phyloP scores from a whole-genome alignment of 2,329 filamentous ascomycete species.

The Fusarium vanettenii region DNA sequence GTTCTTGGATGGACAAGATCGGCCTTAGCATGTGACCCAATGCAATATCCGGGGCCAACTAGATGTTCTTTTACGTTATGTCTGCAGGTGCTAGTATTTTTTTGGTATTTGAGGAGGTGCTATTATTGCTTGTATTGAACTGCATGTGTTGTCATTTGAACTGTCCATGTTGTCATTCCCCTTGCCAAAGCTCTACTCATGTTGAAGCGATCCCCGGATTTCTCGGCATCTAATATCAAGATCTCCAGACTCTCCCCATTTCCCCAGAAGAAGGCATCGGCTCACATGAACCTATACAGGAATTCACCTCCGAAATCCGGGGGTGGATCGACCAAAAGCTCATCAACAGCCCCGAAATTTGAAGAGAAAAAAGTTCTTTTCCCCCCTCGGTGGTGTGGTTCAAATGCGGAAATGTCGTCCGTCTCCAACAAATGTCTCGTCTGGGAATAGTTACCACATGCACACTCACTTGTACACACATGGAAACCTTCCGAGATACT shows the following conservation, averaged over 20 bases:
- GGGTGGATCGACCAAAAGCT: conserved; percentile 9
- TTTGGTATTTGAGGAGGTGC: neutral
- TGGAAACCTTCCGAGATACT: neutral
- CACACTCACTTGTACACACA: neutral
- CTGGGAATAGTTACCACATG: neutral
- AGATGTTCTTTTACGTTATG: neutral
- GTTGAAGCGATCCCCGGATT: conserved; percentile 1
- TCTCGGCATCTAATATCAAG: neutral
- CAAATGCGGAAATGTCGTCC: conserved; percentile 38
- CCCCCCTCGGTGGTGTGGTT: conserved; percentile 39
- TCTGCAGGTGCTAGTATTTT: neutral
- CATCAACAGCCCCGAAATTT: neutral
- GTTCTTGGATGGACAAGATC: neutral
- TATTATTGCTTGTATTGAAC: neutral
- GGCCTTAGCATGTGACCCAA: conserved; percentile 8
- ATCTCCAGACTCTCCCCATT: neutral
- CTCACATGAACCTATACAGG: neutral
- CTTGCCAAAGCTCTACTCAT: neutral
- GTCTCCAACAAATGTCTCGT: conserved; percentile 2
- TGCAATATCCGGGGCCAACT: neutral
- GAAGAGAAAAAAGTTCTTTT: conserved; percentile 1
- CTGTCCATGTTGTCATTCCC: neutral
- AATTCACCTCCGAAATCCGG: conserved; percentile 11
- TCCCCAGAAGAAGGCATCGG: neutral
- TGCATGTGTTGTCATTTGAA: neutral